phyloP scores from a whole-genome alignment of 2,329 filamentous ascomycete species.

The Magnaporthales sp. region DNA sequence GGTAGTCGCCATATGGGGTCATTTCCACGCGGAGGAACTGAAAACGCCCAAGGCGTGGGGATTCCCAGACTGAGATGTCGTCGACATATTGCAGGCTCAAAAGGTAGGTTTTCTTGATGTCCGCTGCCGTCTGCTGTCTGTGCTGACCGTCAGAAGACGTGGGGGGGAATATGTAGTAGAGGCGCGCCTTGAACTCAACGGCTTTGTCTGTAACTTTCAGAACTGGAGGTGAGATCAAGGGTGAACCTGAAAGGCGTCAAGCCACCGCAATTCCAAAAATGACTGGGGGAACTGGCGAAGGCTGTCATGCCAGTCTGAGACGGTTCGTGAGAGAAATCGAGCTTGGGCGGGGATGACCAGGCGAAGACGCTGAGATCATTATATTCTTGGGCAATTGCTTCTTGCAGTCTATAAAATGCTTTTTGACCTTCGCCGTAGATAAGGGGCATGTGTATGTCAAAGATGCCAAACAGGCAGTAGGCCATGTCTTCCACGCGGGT shows the following conservation, averaged over 20 bases:
- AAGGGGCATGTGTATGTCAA: conserved; percentile 12
- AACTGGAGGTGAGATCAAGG: neutral
- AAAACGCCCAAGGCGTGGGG: too few species aligned
- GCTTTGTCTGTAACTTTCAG: neutral
- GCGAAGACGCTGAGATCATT: conserved; percentile 7
- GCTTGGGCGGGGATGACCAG: neutral
- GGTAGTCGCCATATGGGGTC: too few species aligned
- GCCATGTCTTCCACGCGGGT: conserved; percentile 12
- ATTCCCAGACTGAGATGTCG: too few species aligned
- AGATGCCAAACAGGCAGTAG: conserved; percentile 13
- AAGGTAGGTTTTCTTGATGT: too few species aligned
- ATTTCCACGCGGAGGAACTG: too few species aligned
- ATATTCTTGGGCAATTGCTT: conserved; percentile 8
- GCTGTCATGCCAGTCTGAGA: neutral
- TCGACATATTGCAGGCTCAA: too few species aligned
- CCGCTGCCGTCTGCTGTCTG: too few species aligned
- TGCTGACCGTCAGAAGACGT: too few species aligned
- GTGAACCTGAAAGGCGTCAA: neutral
- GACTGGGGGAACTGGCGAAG: neutral
- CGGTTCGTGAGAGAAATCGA: too few species aligned
- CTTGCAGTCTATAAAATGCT: conserved; percentile 12
- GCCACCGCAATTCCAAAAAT: neutral
- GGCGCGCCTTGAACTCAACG: too few species aligned
- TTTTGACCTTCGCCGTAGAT: conserved; percentile 13
- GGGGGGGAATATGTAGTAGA: too few species aligned